Evolutionary conservation across 345 rosid genomes (phyloP), one percentile per base, ranked within the genome.

Genomic region (Gossypium rotundifolium): DNA sequence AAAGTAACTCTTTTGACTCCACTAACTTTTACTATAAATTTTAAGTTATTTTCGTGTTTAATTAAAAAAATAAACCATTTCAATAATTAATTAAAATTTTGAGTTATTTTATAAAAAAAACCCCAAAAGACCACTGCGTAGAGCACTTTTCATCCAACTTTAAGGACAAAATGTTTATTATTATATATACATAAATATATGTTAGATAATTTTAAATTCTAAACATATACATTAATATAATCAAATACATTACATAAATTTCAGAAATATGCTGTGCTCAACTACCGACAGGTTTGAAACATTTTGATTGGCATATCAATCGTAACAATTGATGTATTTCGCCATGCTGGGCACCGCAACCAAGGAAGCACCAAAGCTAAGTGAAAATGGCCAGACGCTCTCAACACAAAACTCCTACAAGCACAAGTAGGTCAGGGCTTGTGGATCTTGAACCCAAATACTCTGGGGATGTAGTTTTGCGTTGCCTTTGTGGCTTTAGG

Each of bases 391-490:
- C 55, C 1, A 53, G 57, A 53, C n/a, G 44, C 45, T 52, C 72
- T 74, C 72, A 7, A 25, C 7, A 42, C 48, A 69, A 11, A 51
- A 59, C 77, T 71, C 48, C 54, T 9, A 29, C 23, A 49, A 45
- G 75, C 83, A 89, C 29, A 53, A 33, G 40, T 9, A 9, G 22
- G 22, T 84, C 80, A 90, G 72, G 95, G 85, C 79, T 86, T 92
- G 88, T 92, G 94, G 57, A 94, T 84, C 90, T 94, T 94, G 86
- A 92, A 92, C 74, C 97, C 98, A 61, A 90, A 90, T 67, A 94
- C 94, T 82, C 97, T 90, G 3, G 94, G 98, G 46, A 85, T 87
- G 2, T 89, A 94, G 81, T 75, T 89, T 83, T 89, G 93, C 17
- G 75, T 25, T 20, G 95, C 85, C 80, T 87, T 74, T 86, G 92